phyloP scores from a whole-genome alignment of 2,329 filamentous ascomycete genomes.

The Coniochaeta prunicola region DNA sequence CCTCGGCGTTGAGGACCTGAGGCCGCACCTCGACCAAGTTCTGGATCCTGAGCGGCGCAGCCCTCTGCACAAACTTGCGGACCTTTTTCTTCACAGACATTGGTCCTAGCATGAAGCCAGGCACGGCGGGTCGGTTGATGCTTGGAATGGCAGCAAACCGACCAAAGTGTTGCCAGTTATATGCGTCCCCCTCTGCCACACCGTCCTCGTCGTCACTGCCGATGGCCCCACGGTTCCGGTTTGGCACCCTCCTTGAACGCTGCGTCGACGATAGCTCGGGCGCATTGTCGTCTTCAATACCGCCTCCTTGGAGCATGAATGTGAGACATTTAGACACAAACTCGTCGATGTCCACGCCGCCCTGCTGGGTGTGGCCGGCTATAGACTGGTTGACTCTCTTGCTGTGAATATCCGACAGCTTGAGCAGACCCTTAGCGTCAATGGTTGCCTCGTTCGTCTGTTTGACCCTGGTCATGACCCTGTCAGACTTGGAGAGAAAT shows the following conservation, averaged over 20 bases:
- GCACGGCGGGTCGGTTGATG: slow-evolving; percentile 66
- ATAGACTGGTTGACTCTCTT: slow-evolving; percentile 70
- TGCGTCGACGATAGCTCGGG: slow-evolving; percentile 44
- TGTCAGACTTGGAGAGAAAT: slow-evolving; percentile 59
- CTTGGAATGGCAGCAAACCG: slow-evolving; percentile 66
- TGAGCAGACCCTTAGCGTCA: slow-evolving; percentile 80
- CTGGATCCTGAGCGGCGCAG: slow-evolving; percentile 61
- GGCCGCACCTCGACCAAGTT: slow-evolving; percentile 66
- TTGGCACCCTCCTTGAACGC: slow-evolving; percentile 32
- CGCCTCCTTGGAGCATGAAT: slow-evolving; percentile 69
- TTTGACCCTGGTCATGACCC: slow-evolving; percentile 60
- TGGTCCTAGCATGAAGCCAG: slow-evolving; percentile 81
- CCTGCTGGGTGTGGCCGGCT: slow-evolving; percentile 60
- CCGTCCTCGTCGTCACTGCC: slow-evolving; percentile 57
- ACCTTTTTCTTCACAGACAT: slow-evolving; percentile 81
- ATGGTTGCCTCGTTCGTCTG: slow-evolving; percentile 88
- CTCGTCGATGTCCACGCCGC: slow-evolving; percentile 78
- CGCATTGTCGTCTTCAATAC: slow-evolving; percentile 42
- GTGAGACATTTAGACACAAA: slow-evolving; percentile 85
- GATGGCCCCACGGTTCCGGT: slow-evolving; percentile 26
- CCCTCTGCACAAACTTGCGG: slow-evolving; percentile 63
- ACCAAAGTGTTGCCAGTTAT: slow-evolving; percentile 84
- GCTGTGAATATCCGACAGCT: slow-evolving; percentile 70
- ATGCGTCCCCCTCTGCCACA: slow-evolving; percentile 64
- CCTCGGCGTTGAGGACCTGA: slow-evolving; percentile 66